Base-by-base conservation (phyloP, 805 yeast species). In the Metschnikowia henanensis region DNA sequence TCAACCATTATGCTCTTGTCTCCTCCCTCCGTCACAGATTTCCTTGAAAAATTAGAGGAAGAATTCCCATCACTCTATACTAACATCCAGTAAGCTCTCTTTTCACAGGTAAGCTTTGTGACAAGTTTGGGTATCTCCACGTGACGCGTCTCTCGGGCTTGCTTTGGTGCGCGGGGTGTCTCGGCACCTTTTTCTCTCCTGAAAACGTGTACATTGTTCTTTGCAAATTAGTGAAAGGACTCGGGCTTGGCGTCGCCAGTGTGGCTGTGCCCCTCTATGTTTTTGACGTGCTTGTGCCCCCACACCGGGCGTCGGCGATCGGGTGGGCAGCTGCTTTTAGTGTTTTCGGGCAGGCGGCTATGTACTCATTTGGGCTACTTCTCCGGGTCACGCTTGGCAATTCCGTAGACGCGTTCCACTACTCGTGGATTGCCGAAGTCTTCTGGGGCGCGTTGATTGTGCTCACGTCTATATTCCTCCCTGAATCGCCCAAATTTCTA, bases 251-350 rank as follows among this genome's bases (percentile, higher is more conserved):
- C 4, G 41, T 64, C 19, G 53, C 61, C 10, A 55, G 63, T n/a
- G 53, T 62, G 18, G 45, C 62, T 6, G 51, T 61, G 2, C 71
- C 71, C 2, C 57, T 66, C 5, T 68, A 70, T 46, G 47, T 62
- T 1, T 50, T 58, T 8, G 75, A 70, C 41, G 51, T 59, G 12
- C 33, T 50, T 3, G 46, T 59, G 12, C 62, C 68, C 2, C 32
- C 46, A 0, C 40, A 52, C 4, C 47, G 53, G 23, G 56, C 52
- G 37, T 66, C 66, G 7, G 43, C 53, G 6, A 39, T 50, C 12
- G 46, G 46, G 1, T 44, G 41, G 39, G 30, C 41, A 2, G 20
- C 40, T 22, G 36, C 36, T 2, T 37, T 41, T n/a, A 25, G 49
- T 20, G 30, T 40, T 8, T 6, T 39, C 5, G 53, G 46, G 13